Percentiles rank a stretch among this genome's conserved stretches.
phyloP scores from a whole-genome alignment of 306 rosid species.

The Sphenostylis stenocarpa region DNA sequence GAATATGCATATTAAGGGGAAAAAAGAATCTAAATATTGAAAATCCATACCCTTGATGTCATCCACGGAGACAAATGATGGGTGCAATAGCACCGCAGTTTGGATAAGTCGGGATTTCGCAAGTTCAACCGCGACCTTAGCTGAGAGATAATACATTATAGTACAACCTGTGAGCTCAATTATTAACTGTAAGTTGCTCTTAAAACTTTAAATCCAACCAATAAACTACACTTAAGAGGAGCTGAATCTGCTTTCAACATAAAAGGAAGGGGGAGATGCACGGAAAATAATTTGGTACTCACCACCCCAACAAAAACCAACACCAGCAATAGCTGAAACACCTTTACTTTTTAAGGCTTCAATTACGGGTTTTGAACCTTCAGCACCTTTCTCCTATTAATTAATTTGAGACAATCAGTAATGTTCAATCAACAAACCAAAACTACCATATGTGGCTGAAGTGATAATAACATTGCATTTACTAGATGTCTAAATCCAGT shows the following conservation, averaged over 20 bases:
- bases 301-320: constrained; percentile 90
- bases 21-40: constrained; percentile 2
- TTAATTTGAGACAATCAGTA: neutral
- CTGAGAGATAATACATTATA: constrained; percentile 37
- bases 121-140: constrained; percentile 75
- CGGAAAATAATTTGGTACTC: constrained; percentile 29
- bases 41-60: constrained; percentile 63
- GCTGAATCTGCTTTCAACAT: neutral
- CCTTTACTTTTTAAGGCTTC: constrained; percentile 67
- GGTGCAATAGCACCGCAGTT: constrained; percentile 70
- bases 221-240: constrained; percentile 1
- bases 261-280: neutral
- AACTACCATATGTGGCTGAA: constrained; percentile 5
- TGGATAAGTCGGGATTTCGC: constrained; percentile 46
- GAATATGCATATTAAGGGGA: neutral
- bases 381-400: constrained; percentile 62
- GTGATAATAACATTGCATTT: neutral
- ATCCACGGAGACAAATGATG: constrained; percentile 62
- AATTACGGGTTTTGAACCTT: constrained; percentile 55
- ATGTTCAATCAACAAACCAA: neutral
- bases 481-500: neutral
- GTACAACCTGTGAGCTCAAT: neutral
- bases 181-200: neutral
- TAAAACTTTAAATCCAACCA: neutral
- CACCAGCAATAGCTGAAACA: constrained; percentile 67